Evolutionary conservation across 805 yeast genomes (phyloP), one percentile per base, ranked within the genome.

Genomic region (Metschnikowia vanudenii): DNA sequence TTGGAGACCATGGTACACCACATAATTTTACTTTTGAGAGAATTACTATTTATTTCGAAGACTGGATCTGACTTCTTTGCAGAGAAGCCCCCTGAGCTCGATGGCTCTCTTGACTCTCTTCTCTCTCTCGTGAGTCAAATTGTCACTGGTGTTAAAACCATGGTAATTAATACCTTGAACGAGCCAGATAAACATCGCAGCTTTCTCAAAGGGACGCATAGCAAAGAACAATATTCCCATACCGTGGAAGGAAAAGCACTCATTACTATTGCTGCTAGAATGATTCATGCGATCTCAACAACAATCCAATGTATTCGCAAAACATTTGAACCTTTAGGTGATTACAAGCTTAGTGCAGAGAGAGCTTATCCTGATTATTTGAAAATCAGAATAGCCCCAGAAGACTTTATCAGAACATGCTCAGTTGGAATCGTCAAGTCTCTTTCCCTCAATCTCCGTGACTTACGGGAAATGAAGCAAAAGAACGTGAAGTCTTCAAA

Each of bases 1-100:
- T 62, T 87, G 44, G 91, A 86, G 55, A 72, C 76, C 14, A 67
- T 87, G 13, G 78, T 82, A 2, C 87, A 84, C 55, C 94, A 87
- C 54, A 74, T 86, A 36, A 83, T 84, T 42, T 61, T 85, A 26
- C 61, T 86, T 16, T 64, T 84, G 37, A 69, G 85, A 57, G 95
- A 87, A 57, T 61, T 84, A 29, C 66, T 82, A 18, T 80, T 78
- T 57, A 80, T 82, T 24, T 79, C 84, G 22, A 81, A 80, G 52
- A 65, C 71, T 2, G 76, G 75, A 2, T 67, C 74, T 0, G 74
- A 68, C 44, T 68, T 64, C 46, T 66, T 72, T 0, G 46, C 62
- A 6, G 67, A 67, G 45, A 66, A 68, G 50, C 73, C 74, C 0
- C 55, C 67, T 0, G 76, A 69, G 41, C 73, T 79, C 39, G 75